A percentile compares a stretch with the other conserved stretches of the same genome.
phyloP scores from a whole-genome alignment of 495 filamentous ascomycete species.

The Letharia lupina region DNA sequence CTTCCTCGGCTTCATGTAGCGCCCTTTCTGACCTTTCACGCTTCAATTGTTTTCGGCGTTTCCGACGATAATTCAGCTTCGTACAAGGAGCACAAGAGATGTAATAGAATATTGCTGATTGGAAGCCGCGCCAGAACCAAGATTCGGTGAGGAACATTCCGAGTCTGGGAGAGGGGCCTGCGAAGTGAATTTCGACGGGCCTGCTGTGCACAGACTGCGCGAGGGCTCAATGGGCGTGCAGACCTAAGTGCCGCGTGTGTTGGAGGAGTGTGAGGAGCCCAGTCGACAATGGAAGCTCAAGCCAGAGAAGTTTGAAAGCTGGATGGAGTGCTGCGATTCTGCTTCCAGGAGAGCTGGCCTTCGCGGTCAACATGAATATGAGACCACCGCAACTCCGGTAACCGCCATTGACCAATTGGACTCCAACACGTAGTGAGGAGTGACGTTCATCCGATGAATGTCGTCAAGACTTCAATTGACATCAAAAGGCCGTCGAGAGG shows the following conservation, averaged over 20 bases:
- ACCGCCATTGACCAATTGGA: background rate
- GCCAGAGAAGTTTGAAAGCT: background rate
- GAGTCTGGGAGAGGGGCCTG: background rate
- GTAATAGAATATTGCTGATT: conserved; percentile 84
- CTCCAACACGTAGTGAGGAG: background rate
- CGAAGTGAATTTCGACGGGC: background rate
- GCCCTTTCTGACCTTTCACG: conserved; percentile 51
- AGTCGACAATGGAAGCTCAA: background rate
- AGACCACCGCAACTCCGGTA: background rate
- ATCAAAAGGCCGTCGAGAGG: background rate
- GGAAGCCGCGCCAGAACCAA: conserved; percentile 50
- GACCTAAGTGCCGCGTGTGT: background rate
- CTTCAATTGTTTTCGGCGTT: conserved; percentile 57
- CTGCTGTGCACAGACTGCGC: background rate
- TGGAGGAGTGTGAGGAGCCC: background rate
- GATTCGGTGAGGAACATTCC: conserved; percentile 21
- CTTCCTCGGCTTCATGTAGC: conserved; percentile 51
- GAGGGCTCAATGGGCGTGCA: background rate
- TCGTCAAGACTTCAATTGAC: background rate
- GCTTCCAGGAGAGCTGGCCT: background rate
- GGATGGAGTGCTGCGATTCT: background rate
- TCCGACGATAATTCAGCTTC: conserved; percentile 51
- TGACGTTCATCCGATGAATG: background rate
- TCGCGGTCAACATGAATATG: background rate
- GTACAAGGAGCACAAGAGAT: conserved; percentile 75